Evolutionary conservation across 2,329 filamentous ascomycete species (phyloP), one percentile per base, ranked within the genome.

Genomic region (Hypoxylon sp.): DNA sequence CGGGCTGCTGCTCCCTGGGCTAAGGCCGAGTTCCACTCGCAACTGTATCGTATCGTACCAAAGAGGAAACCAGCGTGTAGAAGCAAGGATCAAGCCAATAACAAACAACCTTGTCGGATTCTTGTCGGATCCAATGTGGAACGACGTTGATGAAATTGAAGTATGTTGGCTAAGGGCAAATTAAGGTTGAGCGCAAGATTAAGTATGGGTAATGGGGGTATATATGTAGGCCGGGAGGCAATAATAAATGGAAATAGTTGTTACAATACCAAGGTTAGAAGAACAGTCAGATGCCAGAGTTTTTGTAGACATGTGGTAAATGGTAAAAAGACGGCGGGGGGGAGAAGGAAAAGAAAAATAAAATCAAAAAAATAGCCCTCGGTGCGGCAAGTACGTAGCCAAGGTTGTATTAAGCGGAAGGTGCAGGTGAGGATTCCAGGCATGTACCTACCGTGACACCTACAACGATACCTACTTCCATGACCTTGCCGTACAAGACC

Each of bases 91-190:
- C 58, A 60, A 61, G 46, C 62, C 45, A 55, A 61, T 58, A 58
- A 67, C 20, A 52, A 65, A 50, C 38, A 61, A 65, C 61, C 65
- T 64, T 67, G 65, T 67, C 61, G 61, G 46, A 61, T 67, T 54
- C 46, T 42, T 44, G 50, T 61, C 60, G 53, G 64, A 60, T 64
- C 46, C 26, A 53, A 54, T 57, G 56, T 64, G 60, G 59, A 62
- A 63, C 63, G 58, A 55, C 64, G 54, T 59, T 24, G 50, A 55
- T 56, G 42, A 50, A 58, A 58, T 53, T 61, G 55, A 59, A 44
- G 51, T 49, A 28, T 50, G 28, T 57, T 44, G 46, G 33, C 32
- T 46, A 33, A 53, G 30, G 30, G 38, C 16, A 36, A 48, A 49
- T 48, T 16, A 46, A 57, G 22, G 32, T 36, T 48, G 53, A 57